Conservation (phyloP, 2,329 filamentous ascomycete species). For the Coniochaeta pulveracea region DNA sequence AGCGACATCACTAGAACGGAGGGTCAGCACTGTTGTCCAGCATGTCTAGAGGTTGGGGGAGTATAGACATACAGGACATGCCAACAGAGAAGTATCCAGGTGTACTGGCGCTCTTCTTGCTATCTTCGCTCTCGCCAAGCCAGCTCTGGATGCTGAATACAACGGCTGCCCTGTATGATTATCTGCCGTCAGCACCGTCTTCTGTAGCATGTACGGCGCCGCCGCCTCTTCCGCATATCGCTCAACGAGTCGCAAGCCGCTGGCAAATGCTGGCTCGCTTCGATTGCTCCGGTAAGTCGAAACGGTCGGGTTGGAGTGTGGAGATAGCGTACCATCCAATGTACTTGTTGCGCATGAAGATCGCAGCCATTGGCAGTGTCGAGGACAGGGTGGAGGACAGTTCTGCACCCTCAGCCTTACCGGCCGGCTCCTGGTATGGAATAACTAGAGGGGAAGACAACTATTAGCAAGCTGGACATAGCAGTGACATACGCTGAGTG, state of each 20-base stretch:
- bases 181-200: too few species aligned
- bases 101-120: slow-evolving; percentile 21
- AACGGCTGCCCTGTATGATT: slow-evolving; percentile 60
- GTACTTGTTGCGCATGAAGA: slow-evolving; percentile 85
- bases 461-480: background rate
- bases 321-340: slow-evolving; percentile 45
- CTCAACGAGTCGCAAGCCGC: too few species aligned
- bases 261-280: too few species aligned
- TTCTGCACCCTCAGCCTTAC: slow-evolving; percentile 54
- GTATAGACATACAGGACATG: slow-evolving; percentile 19
- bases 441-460: slow-evolving; percentile 50
- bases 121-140: slow-evolving; percentile 34
- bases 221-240: too few species aligned
- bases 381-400: slow-evolving; percentile 61
- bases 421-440: slow-evolving; percentile 69
- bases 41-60: background rate
- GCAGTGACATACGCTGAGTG: background rate
- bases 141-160: slow-evolving; percentile 66
- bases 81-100: slow-evolving; percentile 23
- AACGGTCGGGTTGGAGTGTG: slow-evolving; percentile 1
- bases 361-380: slow-evolving; percentile 90
- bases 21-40: too few species aligned
- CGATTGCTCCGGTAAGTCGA: too few species aligned
- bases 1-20: slow-evolving; percentile 25
- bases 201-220: too few species aligned